A percentile compares a stretch with the other conserved stretches of the same genome.
Evolutionary conservation across 345 rosid genomes (phyloP).

Genomic region (Euphorbia peplus): DNA sequence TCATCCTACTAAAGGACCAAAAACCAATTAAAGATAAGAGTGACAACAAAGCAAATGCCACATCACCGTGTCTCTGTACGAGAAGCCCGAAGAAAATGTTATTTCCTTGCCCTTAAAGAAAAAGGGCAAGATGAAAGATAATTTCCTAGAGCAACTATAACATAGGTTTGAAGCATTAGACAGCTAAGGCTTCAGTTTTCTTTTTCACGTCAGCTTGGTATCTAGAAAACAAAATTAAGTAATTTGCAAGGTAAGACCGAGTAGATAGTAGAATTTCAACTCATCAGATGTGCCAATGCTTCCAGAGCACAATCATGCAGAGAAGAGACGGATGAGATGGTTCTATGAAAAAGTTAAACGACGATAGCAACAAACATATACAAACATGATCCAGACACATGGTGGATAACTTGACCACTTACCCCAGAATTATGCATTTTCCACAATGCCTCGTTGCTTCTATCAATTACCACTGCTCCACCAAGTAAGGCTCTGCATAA

Average conservation of each 20-base stretch:
- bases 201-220: background rate
- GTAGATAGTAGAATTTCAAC: background rate
- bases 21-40: too few species aligned
- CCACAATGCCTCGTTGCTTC: constrained; percentile 54
- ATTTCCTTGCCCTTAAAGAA: too few species aligned
- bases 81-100: too few species aligned
- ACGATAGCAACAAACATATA: background rate
- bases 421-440: constrained; percentile 63
- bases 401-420: constrained; percentile 15
- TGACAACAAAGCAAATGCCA: too few species aligned
- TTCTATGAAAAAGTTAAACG: background rate
- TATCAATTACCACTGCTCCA: constrained; percentile 38
- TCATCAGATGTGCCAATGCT: background rate
- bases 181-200: background rate
- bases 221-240: background rate
- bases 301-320: background rate
- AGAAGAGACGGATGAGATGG: background rate
- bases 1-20: too few species aligned
- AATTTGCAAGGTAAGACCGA: background rate
- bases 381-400: background rate
- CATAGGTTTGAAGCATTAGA: background rate
- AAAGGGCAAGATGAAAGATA: too few species aligned
- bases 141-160: too few species aligned
- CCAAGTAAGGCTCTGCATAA: constrained; percentile 46
- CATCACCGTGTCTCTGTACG: too few species aligned